Evolutionary conservation across 495 filamentous ascomycete species (phyloP), one percentile per base, ranked within the genome.

Genomic region (Penicillium robsamsonii): DNA sequence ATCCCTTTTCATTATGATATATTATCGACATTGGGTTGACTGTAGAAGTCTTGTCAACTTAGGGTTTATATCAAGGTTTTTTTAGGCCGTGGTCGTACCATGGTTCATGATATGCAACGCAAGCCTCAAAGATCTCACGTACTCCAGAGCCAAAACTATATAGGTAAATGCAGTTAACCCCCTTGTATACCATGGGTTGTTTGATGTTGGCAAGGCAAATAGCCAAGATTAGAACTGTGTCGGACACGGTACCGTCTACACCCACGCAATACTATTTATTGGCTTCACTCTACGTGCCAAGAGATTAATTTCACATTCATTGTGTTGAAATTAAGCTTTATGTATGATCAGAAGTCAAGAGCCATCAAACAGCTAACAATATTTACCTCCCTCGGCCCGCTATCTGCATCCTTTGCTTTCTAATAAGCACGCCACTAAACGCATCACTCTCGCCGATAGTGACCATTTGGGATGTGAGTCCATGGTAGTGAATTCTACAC

Each of bases 31-130:
- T 46, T 12, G 7, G 10, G 10, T 35, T 37, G 2, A 24, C 3
- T 24, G n/a, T 25, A 50, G 5, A 9, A 18, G 41, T 18, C 8
- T 12, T 31, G 50, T 31, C 37, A 8, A 40, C 8, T 52, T 52
- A 43, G 50, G 25, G 50, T 52, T 52, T 18, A 15, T 7, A 27
- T 18, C 37, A 51, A 51, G 25, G 38, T 30, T 52, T 37, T 30
- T 42, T 41, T 15, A 13, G 38, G 22, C 38, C 35, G 38, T 13
- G 25, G 25, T 29, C 3, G 38, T 43, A 52, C 50, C 50, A 52
- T 52, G 50, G 50, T 52, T 52, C 25, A 9, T 9, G n/a, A 33
- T 52, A 43, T 42, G 5, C 13, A 11, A 33, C 13, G 27, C 9
- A 22, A 6, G 20, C 20, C 20, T 25, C 31, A 6, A 6, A 20